Evolutionary conservation across 768 basidiomycete species (phyloP), one percentile per base, ranked within the genome.

Genomic region (Termitomyces sp.): DNA sequence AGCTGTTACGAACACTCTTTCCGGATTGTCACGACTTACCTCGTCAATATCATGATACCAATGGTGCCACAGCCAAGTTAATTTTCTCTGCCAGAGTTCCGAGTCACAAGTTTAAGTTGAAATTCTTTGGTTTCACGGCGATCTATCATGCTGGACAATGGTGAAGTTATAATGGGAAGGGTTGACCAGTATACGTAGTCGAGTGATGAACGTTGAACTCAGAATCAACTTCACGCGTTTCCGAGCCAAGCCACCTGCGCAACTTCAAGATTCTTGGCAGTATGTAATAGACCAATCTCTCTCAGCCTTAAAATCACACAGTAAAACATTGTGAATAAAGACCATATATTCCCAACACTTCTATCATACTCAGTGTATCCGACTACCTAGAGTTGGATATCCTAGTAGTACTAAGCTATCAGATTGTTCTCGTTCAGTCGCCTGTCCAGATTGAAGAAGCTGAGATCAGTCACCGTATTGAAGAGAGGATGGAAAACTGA

Each of bases 311-410:
- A 0, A n/a, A 18, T 32, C 39, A 55, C 24, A 55, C 54, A 35
- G 18, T 12, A 35, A 35, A 18, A 35, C 18, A 33, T 50, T 12
- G 49, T 32, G 28, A 0, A 42, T 42, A 28, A 42, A 55, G 40
- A 55, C 18, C 54, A 28, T 42, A 13, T 42, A 55, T 42, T 55
- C 39, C 18, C 54, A 42, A 32, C 24, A 15, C 12, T 32, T 55
- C 39, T 55, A 32, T n/a, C 54, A 55, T 42, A 42, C 16, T 28
- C 18, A n/a, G 3, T 24, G 11, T 28, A 58, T 58, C 44, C 55
- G 48, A 58, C 57, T 55, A 62, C n/a, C 33, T 1, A 62, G 39
- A 54, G 52, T 42, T 62, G 24, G 20, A 62, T 8, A 28, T 49
- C 38, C 50, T 35, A 45, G 36, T 51, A 44, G 39, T 33, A 36